Conservation (phyloP, 768 basidiomycete species). For the Psilocybe cyanescens region DNA sequence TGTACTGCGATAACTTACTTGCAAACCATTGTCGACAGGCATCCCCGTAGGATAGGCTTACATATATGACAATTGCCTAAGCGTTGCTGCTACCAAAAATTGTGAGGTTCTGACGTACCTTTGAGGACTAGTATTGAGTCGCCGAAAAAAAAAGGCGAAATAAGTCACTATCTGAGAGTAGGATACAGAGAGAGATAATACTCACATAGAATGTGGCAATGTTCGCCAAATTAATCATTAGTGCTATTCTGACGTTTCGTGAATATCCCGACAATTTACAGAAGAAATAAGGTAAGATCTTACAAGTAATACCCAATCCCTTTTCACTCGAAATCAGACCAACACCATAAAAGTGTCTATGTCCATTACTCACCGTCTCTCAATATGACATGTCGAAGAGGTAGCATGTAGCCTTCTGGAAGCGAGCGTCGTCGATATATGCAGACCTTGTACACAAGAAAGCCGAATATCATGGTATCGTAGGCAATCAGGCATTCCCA, state of each 20-base stretch:
- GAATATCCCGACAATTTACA: background rate
- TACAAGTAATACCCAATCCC: background rate
- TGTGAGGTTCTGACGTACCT: background rate
- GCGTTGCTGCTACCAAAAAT: background rate
- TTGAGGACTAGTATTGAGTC: background rate
- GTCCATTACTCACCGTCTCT: background rate
- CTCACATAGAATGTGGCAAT: background rate
- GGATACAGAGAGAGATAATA: background rate
- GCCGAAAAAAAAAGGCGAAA: background rate
- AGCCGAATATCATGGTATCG: background rate
- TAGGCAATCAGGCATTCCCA: background rate
- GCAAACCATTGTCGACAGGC: background rate
- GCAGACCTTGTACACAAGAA: background rate
- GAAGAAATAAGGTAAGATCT: background rate
- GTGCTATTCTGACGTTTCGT: background rate
- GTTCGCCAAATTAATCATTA: background rate
- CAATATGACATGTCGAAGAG: background rate
- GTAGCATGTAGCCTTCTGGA: background rate
- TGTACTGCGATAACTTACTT: background rate
- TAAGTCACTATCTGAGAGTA: background rate
- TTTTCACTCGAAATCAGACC: background rate
- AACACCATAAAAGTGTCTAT: too few species aligned
- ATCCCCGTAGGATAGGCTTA: background rate
- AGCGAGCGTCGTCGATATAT: background rate
- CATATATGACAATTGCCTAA: background rate